phyloP scores from a whole-genome alignment of 2,329 filamentous ascomycete species.

The Anthostomella pinea region DNA sequence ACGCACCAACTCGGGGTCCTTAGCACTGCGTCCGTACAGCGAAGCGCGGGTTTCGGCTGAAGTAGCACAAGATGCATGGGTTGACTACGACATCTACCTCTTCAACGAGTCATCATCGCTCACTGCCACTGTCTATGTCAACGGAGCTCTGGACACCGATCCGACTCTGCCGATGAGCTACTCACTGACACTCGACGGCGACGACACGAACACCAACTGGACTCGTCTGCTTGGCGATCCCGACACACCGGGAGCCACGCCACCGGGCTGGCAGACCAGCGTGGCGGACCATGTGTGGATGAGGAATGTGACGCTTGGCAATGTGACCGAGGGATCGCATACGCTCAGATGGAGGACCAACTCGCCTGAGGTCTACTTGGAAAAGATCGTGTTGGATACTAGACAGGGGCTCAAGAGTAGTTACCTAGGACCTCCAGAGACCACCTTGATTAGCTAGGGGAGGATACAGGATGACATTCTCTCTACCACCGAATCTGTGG shows the following conservation, averaged over 20 bases:
- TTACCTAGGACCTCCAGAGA: slow-evolving; percentile 36
- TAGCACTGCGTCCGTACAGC: slow-evolving; percentile 24
- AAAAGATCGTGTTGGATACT: slow-evolving; percentile 36
- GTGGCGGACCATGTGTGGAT: slow-evolving; percentile 51
- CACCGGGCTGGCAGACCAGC: slow-evolving; percentile 46
- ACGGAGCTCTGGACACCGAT: slow-evolving; percentile 47
- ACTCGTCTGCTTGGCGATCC: slow-evolving; percentile 37
- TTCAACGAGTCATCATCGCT: slow-evolving; percentile 24
- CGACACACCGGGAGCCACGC: slow-evolving; percentile 40
- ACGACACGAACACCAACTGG: slow-evolving; percentile 36
- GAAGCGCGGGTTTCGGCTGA: slow-evolving; percentile 19
- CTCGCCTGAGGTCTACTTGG: slow-evolving; percentile 34
- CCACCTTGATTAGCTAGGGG: slow-evolving; percentile 9
- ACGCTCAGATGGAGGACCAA: slow-evolving; percentile 31
- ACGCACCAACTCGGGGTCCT: slow-evolving; percentile 21
- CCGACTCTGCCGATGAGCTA: slow-evolving; percentile 48
- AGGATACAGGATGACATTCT: too few relatives aligned
- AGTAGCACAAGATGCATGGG: slow-evolving; percentile 16
- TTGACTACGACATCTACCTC: slow-evolving; percentile 32
- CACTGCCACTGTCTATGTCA: slow-evolving; percentile 35
- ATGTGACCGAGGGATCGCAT: slow-evolving; percentile 26
- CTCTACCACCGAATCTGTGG: too few relatives aligned
- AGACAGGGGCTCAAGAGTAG: slow-evolving; percentile 31
- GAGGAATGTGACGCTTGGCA: slow-evolving; percentile 34
- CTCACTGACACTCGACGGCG: slow-evolving; percentile 46